Conservation (phyloP, 352 stramenopile species). For the Poterioochromonas sp. region DNA sequence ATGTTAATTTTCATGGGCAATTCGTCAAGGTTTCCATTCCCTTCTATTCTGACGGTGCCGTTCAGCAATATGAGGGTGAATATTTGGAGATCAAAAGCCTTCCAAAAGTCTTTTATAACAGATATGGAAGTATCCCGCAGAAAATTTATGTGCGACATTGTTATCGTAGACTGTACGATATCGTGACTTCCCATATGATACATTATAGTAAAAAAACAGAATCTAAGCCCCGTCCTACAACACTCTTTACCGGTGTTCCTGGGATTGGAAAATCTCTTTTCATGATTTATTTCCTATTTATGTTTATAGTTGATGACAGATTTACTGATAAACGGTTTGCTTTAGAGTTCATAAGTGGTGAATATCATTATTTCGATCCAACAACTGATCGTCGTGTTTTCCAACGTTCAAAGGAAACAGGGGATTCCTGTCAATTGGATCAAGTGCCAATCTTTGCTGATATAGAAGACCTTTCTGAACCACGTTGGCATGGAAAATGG, state of each 20-base stretch:
- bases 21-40: neutral
- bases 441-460: neutral
- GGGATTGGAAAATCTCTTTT: constrained; percentile 25
- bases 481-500: neutral
- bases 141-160: constrained; percentile 6
- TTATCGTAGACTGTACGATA: constrained; percentile 7
- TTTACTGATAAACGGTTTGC: neutral
- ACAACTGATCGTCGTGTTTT: neutral
- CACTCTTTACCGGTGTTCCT: constrained; percentile 7
- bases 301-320: neutral
- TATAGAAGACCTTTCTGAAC: neutral
- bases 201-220: neutral
- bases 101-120: neutral
- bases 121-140: constrained; percentile 2
- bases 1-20: neutral
- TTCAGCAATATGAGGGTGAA: neutral
- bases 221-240: neutral
- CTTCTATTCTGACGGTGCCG: neutral
- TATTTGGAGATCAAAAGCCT: neutral
- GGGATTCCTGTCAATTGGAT: neutral
- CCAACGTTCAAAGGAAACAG: neutral
- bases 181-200: neutral
- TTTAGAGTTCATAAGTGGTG: neutral
- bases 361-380: neutral
- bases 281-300: constrained; percentile 7